Evolutionary conservation across 768 basidiomycete species (phyloP).

Genomic region (Obba rivulosa): DNA sequence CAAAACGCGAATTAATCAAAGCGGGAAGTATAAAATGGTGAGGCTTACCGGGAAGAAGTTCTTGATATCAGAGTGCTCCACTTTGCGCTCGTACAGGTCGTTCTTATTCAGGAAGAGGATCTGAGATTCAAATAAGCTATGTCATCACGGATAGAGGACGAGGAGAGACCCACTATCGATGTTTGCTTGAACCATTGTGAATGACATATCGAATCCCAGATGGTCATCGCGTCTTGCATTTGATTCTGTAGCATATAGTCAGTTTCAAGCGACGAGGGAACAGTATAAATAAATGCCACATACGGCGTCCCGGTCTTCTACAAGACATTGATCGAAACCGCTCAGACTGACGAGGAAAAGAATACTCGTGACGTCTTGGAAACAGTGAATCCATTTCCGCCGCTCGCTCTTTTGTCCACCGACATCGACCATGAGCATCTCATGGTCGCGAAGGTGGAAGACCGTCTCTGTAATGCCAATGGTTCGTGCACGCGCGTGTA

Average conservation of each 20-base stretch:
- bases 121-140: conserved; percentile 22
- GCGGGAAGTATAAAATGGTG: neutral
- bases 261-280: neutral
- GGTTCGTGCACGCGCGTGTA: conserved; percentile 80
- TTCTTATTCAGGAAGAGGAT: conserved; percentile 96
- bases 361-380: conserved; percentile 92
- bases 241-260: conserved; percentile 59
- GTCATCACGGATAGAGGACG: conserved; percentile 1
- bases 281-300: conserved; percentile 24
- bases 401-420: conserved; percentile 92
- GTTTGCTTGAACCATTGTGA: conserved; percentile 96
- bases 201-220: conserved; percentile 97
- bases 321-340: conserved; percentile 91
- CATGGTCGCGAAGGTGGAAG: conserved; percentile 72
- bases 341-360: conserved; percentile 87
- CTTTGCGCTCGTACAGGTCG: conserved; percentile 86
- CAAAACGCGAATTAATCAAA: neutral
- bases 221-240: conserved; percentile 99
- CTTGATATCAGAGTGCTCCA: conserved; percentile 76
- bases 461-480: conserved; percentile 89
- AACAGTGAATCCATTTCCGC: conserved; percentile 92
- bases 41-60: conserved; percentile 74
- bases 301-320: conserved; percentile 89
- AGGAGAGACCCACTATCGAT: conserved; percentile 63
- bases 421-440: conserved; percentile 92